Evolutionary conservation across 305 asterid genomes (phyloP).

Genomic region (Solanum hybrid): DNA sequence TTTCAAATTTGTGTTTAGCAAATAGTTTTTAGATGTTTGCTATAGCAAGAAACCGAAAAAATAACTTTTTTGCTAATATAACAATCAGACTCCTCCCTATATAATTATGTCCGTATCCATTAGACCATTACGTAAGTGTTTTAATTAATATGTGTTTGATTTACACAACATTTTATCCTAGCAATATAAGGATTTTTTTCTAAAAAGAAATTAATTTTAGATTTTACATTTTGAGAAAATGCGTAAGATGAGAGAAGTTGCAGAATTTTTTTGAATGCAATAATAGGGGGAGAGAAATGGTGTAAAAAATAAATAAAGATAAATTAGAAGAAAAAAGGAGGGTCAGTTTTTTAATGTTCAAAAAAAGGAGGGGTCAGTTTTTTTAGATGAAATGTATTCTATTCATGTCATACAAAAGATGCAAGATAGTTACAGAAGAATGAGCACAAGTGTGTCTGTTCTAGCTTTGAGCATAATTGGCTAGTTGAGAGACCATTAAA

Average conservation of each 20-base stretch:
- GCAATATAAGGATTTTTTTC: background rate
- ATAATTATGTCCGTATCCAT: background rate
- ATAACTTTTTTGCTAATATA: background rate
- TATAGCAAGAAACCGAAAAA: background rate
- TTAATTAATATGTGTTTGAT: background rate
- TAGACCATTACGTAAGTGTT: background rate
- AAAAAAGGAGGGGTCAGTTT: background rate
- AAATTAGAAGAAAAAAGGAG: background rate
- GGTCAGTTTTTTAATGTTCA: background rate
- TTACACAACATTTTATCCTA: background rate
- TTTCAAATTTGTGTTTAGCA: background rate
- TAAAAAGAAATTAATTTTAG: background rate
- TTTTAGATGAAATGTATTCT: background rate
- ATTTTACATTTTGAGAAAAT: background rate
- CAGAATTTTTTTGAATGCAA: background rate
- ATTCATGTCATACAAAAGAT: background rate
- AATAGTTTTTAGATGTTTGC: background rate
- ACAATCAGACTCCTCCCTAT: background rate
- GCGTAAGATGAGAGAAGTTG: background rate
- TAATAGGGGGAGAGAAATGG: background rate
- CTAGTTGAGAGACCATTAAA: background rate
- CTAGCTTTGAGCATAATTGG: background rate
- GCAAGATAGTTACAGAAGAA: background rate
- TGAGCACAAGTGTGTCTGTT: background rate
- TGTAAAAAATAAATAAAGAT: background rate